Evolutionary conservation across 164 flowering plant genomes (phyloP).

Genomic region (Protea cynaroides): DNA sequence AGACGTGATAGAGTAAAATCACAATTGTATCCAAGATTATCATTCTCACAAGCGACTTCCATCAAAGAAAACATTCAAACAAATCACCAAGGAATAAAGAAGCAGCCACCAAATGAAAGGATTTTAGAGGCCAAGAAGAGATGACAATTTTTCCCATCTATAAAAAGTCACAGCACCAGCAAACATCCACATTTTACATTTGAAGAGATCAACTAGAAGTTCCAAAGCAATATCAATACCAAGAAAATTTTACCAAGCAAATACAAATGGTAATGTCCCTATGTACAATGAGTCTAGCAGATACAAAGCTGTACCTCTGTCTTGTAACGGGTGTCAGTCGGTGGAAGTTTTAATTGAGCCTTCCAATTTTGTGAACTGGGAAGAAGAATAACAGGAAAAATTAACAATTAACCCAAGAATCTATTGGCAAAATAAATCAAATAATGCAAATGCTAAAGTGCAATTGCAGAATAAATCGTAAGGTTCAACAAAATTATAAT

Average conservation of each 20-base stretch:
- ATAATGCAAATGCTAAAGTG: background rate
- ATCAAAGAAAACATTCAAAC: no score
- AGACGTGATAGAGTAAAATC: no score
- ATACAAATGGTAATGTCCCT: background rate
- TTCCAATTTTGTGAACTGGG: constrained; percentile 72
- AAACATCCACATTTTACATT: background rate
- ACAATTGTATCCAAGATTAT: no score
- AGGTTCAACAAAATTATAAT: no score
- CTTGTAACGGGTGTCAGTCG: constrained; percentile 58
- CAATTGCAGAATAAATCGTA: no score
- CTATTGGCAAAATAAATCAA: background rate
- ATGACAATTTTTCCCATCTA: no score
- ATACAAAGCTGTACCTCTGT: constrained; percentile 46
- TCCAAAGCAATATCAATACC: background rate
- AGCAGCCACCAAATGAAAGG: background rate
- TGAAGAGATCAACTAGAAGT: background rate
- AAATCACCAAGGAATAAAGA: background rate
- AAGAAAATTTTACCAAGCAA: background rate
- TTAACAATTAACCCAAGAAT: background rate
- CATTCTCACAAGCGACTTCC: no score
- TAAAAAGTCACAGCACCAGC: background rate
- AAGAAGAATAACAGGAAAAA: background rate
- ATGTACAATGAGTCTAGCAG: background rate
- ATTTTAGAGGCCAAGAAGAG: background rate
- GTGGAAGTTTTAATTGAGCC: constrained; percentile 51